Base-by-base conservation (phyloP, 2,329 filamentous ascomycete genomes). In the Talaromyces verruculosus region DNA sequence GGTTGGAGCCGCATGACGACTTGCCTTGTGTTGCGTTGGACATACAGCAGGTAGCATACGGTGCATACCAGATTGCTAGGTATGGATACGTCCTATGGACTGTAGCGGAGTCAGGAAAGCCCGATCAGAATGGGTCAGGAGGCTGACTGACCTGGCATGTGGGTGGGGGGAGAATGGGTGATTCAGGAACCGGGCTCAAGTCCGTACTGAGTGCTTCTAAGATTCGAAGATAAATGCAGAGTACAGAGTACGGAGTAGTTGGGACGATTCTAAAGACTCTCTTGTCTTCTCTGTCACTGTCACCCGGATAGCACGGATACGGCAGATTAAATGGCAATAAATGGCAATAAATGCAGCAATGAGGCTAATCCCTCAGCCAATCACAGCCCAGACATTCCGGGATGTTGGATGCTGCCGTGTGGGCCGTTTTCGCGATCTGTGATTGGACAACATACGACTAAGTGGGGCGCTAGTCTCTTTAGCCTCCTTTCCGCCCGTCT, bases 231-330 rank as follows among this genome's bases (percentile, higher is more conserved):
- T 33, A 33, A 7, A 8, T 33, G 3, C n/a, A 33, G 1, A 30
- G 28, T 33, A 33, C 2, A 33, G 5, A 10, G 7, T 8, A 8
- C 7, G 30, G 30, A 33, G 7, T 7, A 8, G 7, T 33, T 8
- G 7, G 8, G 8, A 33, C 2, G 7, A 8, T 8, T 33, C 7
- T 8, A 10, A 33, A 33, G 30, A 33, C 30, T 33, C 30, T 30
- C 28, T 7, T 30, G 30, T 35, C 28, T 55, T 55, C n/a, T 19
- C 28, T 33, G 3, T n/a, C 51, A 7, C 30, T 37, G 3, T n/a
- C 51, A 7, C 30, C 37, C 51, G 51, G 51, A 35, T 55, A 55
- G n/a, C 4, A 55, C 51, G 51, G 51, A 51, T 51, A 51, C 22
- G 5, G 8, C 37, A 41, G 37, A 17, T 17, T 17, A 47, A 11